Conservation (phyloP, 306 rosid species). For the Arachis stenosperma region DNA sequence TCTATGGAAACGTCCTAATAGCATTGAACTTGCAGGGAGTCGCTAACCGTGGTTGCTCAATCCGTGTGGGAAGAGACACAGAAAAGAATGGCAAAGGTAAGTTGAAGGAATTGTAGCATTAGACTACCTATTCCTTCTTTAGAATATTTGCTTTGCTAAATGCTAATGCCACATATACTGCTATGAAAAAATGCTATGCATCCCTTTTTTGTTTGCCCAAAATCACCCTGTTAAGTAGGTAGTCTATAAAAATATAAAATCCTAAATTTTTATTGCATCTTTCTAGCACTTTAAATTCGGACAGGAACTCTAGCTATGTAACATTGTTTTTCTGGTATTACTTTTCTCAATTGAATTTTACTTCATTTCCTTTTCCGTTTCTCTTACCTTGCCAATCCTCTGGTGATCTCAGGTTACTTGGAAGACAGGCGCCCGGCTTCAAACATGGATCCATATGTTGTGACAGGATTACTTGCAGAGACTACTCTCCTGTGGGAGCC, state of each 20-base stretch:
- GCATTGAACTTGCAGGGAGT: conserved; percentile 76
- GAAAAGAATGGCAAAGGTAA: conserved; percentile 91
- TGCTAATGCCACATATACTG: neutral
- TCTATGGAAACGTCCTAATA: conserved; percentile 21
- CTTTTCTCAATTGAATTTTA: conserved; percentile 7
- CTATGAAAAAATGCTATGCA: neutral
- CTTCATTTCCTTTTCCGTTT: neutral
- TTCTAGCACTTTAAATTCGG: too few relatives aligned
- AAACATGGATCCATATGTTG: conserved; percentile 97
- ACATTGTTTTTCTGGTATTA: too few relatives aligned
- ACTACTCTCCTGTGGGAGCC: conserved; percentile 90
- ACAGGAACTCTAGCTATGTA: too few relatives aligned
- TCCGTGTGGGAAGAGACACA: conserved; percentile 97
- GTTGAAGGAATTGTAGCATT: neutral
- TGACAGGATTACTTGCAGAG: conserved; percentile 83
- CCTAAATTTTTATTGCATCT: too few relatives aligned
- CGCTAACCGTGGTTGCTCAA: conserved; percentile 98
- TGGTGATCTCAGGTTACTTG: conserved; percentile 74
- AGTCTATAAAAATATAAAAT: too few relatives aligned
- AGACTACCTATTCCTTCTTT: neutral
- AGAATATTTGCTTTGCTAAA: too few relatives aligned
- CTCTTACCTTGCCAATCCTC: too few relatives aligned
- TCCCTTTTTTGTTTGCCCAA: too few relatives aligned
- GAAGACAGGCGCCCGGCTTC: conserved; percentile 99
- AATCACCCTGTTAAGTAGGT: too few relatives aligned